A percentile compares a stretch with the other conserved stretches of the same genome.
Conservation (phyloP, 2,329 filamentous ascomycete genomes). For the Pseudocercospora fuligena region DNA sequence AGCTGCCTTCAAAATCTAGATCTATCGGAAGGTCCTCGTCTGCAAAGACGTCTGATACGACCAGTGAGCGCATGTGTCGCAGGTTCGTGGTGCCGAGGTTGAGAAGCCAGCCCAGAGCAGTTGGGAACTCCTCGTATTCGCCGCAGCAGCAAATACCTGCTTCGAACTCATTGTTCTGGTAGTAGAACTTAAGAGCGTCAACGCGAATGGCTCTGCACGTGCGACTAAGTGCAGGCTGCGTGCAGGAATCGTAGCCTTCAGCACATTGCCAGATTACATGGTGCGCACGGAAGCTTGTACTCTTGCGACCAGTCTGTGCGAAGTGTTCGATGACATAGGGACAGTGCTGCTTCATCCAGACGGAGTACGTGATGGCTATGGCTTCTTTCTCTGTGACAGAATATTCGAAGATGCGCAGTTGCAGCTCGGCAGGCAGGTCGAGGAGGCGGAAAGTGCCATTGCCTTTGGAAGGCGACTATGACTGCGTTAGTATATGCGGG, state of each 20-base stretch:
- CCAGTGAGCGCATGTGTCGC: too few relatives aligned
- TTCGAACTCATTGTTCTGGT: not conserved
- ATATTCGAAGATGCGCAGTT: not conserved
- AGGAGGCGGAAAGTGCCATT: slow-evolving; percentile 2
- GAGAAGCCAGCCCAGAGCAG: not conserved
- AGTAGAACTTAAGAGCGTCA: slow-evolving; percentile 2
- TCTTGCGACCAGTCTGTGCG: too few relatives aligned
- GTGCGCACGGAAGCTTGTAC: too few relatives aligned
- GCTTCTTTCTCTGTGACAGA: not conserved
- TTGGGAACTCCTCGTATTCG: not conserved
- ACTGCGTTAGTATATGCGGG: too few relatives aligned
- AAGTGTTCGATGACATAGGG: too few relatives aligned
- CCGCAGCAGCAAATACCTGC: not conserved
- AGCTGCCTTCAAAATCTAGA: too few relatives aligned
- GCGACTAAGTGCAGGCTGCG: not conserved
- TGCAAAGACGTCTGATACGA: too few relatives aligned
- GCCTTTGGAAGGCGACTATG: not conserved
- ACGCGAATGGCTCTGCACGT: not conserved
- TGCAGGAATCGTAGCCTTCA: not conserved
- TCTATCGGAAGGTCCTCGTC: too few relatives aligned
- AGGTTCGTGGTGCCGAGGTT: not conserved
- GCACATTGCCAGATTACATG: not conserved
- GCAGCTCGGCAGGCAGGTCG: not conserved
- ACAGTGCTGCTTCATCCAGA: not conserved
- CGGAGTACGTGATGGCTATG: not conserved